phyloP scores from a whole-genome alignment of 192 early-diverging fungal species.

The Jimgerdemannia flammicorona region DNA sequence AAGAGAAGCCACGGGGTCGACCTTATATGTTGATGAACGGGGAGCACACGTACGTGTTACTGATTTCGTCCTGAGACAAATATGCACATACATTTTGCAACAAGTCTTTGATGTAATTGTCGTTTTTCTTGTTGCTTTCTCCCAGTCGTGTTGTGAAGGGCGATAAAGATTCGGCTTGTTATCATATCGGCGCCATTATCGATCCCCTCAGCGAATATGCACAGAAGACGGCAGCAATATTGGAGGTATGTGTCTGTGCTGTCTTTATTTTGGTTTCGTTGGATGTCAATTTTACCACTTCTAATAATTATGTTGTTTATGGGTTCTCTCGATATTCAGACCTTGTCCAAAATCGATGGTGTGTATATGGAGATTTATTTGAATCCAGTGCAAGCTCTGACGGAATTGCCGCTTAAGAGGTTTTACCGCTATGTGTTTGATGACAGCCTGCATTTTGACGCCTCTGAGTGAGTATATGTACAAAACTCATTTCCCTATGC shows the following conservation, averaged over 20 bases:
- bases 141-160: constrained; percentile 14
- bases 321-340: constrained; percentile 10
- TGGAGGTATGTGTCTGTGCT: constrained; percentile 33
- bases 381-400: constrained; percentile 48
- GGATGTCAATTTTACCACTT: neutral
- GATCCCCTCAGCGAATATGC: constrained; percentile 78
- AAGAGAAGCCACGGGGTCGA: neutral
- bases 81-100: neutral
- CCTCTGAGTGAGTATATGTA: neutral
- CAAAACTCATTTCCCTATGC: too few relatives aligned
- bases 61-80: too few relatives aligned
- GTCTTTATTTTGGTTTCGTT: too few relatives aligned
- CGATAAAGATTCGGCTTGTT: constrained; percentile 19
- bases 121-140: neutral
- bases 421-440: constrained; percentile 89
- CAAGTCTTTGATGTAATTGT: too few relatives aligned
- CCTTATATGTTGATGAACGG: neutral
- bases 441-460: constrained; percentile 61
- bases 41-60: neutral
- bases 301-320: neutral
- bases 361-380: constrained; percentile 68
- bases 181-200: constrained; percentile 54
- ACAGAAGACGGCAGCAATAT: constrained; percentile 73
- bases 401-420: constrained; percentile 74
- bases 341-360: constrained; percentile 55